phyloP scores from a whole-genome alignment of 139 green algal species.

The Spirogloea muscicola region DNA sequence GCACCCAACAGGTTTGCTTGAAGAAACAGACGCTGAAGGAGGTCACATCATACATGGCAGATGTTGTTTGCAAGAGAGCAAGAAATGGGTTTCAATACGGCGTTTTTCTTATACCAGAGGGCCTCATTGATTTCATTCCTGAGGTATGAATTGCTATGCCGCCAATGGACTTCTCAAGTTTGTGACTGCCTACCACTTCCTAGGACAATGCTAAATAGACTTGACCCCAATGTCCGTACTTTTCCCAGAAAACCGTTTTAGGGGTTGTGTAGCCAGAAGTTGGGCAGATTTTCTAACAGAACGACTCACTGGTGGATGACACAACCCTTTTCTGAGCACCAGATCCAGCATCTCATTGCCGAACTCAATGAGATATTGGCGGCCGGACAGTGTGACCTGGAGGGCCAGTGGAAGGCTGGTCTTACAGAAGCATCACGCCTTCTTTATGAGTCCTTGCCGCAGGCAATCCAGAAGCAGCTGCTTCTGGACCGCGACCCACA shows the following conservation, averaged over 20 bases:
- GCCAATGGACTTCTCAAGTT: no score
- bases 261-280: no score
- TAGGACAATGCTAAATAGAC: no score
- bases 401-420: slow-evolving; percentile 35
- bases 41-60: slow-evolving; percentile 48
- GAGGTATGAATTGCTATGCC: no score
- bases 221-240: no score
- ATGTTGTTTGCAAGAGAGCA: slow-evolving; percentile 54
- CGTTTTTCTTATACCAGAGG: slow-evolving; percentile 67
- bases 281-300: no score
- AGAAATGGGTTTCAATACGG: slow-evolving; percentile 54
- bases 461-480: slow-evolving; percentile 52
- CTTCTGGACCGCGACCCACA: slow-evolving; percentile 64
- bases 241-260: no score
- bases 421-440: slow-evolving; percentile 7
- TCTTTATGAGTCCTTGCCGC: slow-evolving; percentile 53
- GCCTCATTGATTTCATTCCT: slow-evolving; percentile 61
- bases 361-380: slow-evolving; percentile 52
- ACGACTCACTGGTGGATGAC: no score
- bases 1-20: slow-evolving; percentile 27
- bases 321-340: no score
- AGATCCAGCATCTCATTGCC: slow-evolving; percentile 44
- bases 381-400: slow-evolving; percentile 4
- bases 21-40: slow-evolving; percentile 49
- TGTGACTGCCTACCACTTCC: no score